Conservation (phyloP, 2,329 filamentous ascomycete species). For the Fusarium zealandicum region DNA sequence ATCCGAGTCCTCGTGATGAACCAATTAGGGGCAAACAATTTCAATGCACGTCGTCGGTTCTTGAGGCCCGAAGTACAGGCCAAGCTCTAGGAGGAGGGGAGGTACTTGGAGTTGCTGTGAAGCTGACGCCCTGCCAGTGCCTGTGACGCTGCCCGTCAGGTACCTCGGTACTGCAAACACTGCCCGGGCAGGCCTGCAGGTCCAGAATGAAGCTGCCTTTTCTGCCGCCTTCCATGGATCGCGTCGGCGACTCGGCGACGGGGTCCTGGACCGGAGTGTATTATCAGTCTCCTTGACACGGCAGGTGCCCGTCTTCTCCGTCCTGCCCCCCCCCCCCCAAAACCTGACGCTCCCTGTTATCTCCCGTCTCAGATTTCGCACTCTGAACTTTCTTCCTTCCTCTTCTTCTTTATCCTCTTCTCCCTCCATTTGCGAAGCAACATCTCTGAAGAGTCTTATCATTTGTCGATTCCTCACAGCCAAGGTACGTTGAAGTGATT, state of each 20-base stretch:
- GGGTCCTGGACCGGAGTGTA: not conserved
- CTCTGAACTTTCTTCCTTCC: not conserved
- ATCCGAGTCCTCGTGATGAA: slow-evolving; percentile 9
- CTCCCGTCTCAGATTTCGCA: slow-evolving; percentile 10
- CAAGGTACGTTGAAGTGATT: slow-evolving; percentile 30
- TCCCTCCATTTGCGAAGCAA: slow-evolving; percentile 10
- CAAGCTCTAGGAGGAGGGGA: slow-evolving; percentile 14
- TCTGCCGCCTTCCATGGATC: slow-evolving; percentile 35
- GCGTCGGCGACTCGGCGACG: slow-evolving; percentile 9
- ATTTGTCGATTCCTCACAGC: slow-evolving; percentile 8
- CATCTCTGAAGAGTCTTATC: slow-evolving; percentile 13
- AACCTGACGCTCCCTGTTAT: slow-evolving; percentile 31
- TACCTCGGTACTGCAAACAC: not conserved
- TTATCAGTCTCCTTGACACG: slow-evolving; percentile 28
- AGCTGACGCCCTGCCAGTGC: slow-evolving; percentile 13
- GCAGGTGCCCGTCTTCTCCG: slow-evolving; percentile 21
- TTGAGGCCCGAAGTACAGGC: slow-evolving; percentile 16
- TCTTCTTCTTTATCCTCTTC: slow-evolving; percentile 10
- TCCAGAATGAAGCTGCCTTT: slow-evolving; percentile 7
- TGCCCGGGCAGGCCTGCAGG: not conserved
- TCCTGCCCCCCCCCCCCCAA: slow-evolving; percentile 21
- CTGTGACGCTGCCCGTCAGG: not conserved
- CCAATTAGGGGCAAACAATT: slow-evolving; percentile 35
- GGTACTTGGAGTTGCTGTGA: slow-evolving; percentile 14
- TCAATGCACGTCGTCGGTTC: slow-evolving; percentile 26